A percentile compares a stretch with the other conserved stretches of the same genome.
phyloP scores from a whole-genome alignment of 1,284 basidiomycete genomes.

The Marasmius tenuissimus region DNA sequence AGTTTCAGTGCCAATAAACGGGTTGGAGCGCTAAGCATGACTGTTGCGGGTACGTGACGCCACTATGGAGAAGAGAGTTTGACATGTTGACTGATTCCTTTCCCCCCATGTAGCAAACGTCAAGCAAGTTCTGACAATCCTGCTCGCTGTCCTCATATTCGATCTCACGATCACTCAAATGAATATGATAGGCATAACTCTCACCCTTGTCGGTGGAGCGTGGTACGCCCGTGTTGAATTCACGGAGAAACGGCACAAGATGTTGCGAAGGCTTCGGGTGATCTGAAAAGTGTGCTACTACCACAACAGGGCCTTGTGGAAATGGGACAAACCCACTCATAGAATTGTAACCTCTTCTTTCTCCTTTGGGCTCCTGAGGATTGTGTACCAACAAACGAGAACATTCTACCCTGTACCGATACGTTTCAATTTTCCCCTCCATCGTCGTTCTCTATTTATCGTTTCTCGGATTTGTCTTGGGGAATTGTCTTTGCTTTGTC shows the following conservation, averaged over 20 bases:
- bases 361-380: too few relatives aligned
- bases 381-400: too few relatives aligned
- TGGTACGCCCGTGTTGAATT: slow-evolving; percentile 82
- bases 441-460: too few relatives aligned
- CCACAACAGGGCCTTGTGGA: too few relatives aligned
- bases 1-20: slow-evolving; percentile 91
- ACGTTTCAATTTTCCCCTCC: too few relatives aligned
- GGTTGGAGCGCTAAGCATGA: slow-evolving; percentile 85
- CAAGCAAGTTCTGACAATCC: slow-evolving; percentile 92
- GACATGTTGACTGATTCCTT: slow-evolving; percentile 10
- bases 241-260: slow-evolving; percentile 43
- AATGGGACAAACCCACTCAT: too few relatives aligned
- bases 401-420: too few relatives aligned
- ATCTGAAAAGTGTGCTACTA: not conserved
- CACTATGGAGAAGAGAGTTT: not conserved
- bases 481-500: too few relatives aligned
- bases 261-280: not conserved
- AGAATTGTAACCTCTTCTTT: too few relatives aligned
- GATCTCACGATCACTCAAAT: slow-evolving; percentile 75
- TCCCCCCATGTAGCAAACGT: slow-evolving; percentile 62
- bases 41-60: slow-evolving; percentile 69
- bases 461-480: too few relatives aligned
- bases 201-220: slow-evolving; percentile 84
- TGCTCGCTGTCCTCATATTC: slow-evolving; percentile 83
- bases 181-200: slow-evolving; percentile 78